These are phyloP conservation scores for Trichoderma orchidacearum DNA, from an alignment of 495 filamentous ascomycete species.

Conservation along the genomic window DNA sequence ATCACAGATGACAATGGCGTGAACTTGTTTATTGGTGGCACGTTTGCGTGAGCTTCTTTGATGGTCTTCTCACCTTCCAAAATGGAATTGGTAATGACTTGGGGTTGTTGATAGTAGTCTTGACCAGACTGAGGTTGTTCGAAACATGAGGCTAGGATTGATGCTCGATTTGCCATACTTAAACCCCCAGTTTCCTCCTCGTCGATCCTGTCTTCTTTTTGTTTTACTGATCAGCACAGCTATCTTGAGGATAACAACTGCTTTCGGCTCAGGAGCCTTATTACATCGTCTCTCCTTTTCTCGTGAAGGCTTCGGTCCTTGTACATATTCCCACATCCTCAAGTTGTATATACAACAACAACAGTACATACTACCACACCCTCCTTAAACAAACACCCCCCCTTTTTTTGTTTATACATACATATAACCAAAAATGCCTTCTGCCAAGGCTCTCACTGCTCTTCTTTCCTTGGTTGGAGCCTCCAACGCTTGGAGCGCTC, in stretches of 20 bases:
- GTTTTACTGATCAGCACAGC: not conserved
- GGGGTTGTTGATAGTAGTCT: not conserved
- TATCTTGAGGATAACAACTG: not conserved
- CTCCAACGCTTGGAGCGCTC: constrained; percentile 14
- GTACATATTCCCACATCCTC: not conserved
- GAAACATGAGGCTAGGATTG: not conserved
- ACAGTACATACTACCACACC: not conserved
- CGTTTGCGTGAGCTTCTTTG: not conserved
- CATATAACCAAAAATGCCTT: not conserved
- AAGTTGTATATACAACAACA: not conserved
- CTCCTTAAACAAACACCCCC: no score
- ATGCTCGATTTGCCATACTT: not conserved
- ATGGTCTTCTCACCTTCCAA: not conserved
- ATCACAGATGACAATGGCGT: not conserved
- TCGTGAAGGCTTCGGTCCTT: not conserved
- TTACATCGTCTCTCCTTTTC: not conserved
- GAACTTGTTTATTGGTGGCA: not conserved
- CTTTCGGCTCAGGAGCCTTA: not conserved
- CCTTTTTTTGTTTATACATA: not conserved
- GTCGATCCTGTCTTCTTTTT: not conserved
- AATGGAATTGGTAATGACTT: not conserved
- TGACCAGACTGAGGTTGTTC: not conserved
- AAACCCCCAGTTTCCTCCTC: not conserved
- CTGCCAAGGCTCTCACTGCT: not conserved
- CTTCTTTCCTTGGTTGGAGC: not conserved